Conservation (phyloP, 208 protist species). For the Leishmania braziliensis region DNA sequence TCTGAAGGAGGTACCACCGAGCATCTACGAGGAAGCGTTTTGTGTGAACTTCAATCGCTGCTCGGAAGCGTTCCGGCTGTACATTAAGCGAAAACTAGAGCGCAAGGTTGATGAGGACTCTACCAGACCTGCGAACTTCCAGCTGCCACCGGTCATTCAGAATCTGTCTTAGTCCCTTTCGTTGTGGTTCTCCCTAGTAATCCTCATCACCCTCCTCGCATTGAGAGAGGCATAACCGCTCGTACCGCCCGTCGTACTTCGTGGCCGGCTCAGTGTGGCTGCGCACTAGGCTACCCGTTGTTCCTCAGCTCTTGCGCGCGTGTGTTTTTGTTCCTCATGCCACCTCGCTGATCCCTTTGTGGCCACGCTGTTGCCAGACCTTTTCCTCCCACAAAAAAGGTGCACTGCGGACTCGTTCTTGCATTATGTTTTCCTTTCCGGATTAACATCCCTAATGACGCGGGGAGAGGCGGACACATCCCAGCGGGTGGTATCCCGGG, state of each 20-base stretch:
- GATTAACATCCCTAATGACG: no score
- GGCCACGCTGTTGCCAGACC: neutral
- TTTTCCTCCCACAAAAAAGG: neutral
- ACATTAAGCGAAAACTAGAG: conserved; percentile 85
- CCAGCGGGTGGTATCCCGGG: no score
- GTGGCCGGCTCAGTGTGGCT: neutral
- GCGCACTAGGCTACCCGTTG: neutral
- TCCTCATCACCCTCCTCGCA: neutral
- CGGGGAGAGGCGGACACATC: no score
- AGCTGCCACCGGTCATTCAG: conserved; percentile 48
- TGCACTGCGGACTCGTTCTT: neutral
- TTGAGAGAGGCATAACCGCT: neutral
- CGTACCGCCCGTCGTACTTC: neutral
- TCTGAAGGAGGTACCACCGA: conserved; percentile 31
- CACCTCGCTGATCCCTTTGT: neutral
- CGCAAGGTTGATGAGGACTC: conserved; percentile 61
- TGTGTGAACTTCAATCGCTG: conserved; percentile 79
- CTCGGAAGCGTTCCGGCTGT: conserved; percentile 83
- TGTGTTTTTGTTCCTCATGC: neutral
- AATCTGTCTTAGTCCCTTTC: conserved; percentile 26
- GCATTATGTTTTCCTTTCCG: neutral
- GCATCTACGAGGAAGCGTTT: conserved; percentile 60
- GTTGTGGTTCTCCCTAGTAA: neutral
- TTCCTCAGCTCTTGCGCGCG: neutral
- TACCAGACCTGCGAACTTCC: conserved; percentile 35